Base-by-base conservation (phyloP, 2,329 filamentous ascomycete species). In the Thermoascus crustaceus region DNA sequence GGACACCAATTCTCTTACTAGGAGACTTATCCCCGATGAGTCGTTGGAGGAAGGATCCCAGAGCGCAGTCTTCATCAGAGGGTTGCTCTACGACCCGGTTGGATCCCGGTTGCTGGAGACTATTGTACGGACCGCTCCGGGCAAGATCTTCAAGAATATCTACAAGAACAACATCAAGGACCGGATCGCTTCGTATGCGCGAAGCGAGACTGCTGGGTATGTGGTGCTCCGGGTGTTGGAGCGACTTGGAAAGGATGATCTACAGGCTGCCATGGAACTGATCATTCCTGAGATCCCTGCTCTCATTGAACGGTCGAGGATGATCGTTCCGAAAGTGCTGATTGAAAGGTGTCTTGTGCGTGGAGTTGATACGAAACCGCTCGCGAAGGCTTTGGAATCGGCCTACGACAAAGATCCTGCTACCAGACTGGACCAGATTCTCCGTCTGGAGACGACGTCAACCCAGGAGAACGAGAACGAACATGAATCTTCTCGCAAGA, bases 71-170 rank as follows among this genome's bases (percentile, higher is more conserved):
- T 94, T 96, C 54, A 74, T 96, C 55, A 87, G 84, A 50, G 80
- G 83, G 37, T 75, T 96, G 54, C 70, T 95, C 17, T 96, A 95
- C 60, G 87, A 96, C 53, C 73, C 82, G 2, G 80, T 96, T 34
- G 91, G 91, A 10, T 95, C 89, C 3, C 81, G 89, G 29, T 71
- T 98, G 2, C 71, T 96, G 14, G 91, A 98, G 64, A 85, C 81
- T 0, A 80, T 98, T 43, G 76, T 95, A 44, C 75, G 79, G 17
- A 74, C 82, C 53, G 78, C 81, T 10, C 87, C 91, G 0, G 87
- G 85, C 27, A 94, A 91, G 61, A 65, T 87, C 21, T 98, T 96
- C 75, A 95, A 94, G 61, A 75, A 78, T 9, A 71, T 98, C 4
- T 89, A 93, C 63, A 77, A 74, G 39, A 79, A 81, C 46, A 76